Base-by-base conservation (phyloP, 305 asterid species). In the Solanum hybrid region DNA sequence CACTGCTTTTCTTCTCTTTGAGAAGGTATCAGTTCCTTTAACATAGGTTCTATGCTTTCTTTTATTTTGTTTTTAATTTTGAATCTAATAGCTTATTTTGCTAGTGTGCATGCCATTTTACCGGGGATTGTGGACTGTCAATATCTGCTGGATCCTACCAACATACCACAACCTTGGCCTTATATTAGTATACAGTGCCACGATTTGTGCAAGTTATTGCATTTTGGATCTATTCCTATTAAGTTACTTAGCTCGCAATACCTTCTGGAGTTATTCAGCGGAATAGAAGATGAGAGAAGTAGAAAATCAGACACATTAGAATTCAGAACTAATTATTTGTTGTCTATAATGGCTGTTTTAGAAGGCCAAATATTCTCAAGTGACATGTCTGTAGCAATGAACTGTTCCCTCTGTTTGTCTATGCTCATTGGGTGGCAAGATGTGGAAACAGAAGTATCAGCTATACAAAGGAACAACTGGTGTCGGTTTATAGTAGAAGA, bases 401-500 rank as follows among this genome's bases (percentile, higher is more conserved):
- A 93, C 90, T 95, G 98, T 91, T 93, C 99, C 81, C 93, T 27
- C 78, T 96, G 98, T 91, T 88, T 96, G 88, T 94, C 98, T 24
- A 89, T 92, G 91, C 93, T 95, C 86, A 88, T 95, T 91, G 86
- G 90, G 82, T 95, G 95, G 96, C 91, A 93, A 91, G 94, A 93
- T 51, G 91, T 86, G 88, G 87, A 84, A 51, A 56, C 35, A 32
- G 94, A 92, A 91, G 87, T 92, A 37, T 71, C 88, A 32, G 79
- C 90, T 45, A 72, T 88, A 17, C 91, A 87, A 84, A 90, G 90
- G 80, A 92, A 89, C 88, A 91, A 13, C 29, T 97, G 99, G 99
- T 95, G 94, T 89, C 93, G 97, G 90, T 86, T 97, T 94, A 94
- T 97, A 79, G 93, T 95, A 91, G 99, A 97, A 92, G 98, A 97